Percentiles rank a stretch among this genome's conserved stretches.
phyloP scores from a whole-genome alignment of 2,329 filamentous ascomycete genomes.

The Neoscytalidium dimidiatum region DNA sequence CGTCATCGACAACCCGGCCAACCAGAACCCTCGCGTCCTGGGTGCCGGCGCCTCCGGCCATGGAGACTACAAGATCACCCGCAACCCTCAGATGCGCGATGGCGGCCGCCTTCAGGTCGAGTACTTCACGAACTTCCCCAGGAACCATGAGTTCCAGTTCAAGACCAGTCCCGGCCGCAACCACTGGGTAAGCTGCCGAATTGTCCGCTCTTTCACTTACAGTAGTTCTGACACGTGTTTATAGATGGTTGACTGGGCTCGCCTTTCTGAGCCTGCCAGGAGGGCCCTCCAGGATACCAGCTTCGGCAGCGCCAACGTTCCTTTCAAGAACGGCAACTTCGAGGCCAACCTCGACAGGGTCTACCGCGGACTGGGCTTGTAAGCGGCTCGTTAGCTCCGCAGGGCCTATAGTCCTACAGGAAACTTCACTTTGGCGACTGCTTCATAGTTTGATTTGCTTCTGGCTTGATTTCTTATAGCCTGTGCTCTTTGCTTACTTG shows the following conservation, averaged over 20 bases:
- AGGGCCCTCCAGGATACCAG: constrained; percentile 40
- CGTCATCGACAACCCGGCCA: constrained; percentile 26
- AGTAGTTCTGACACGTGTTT: not conserved
- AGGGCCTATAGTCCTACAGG: too few species aligned
- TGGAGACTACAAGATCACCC: constrained; percentile 38
- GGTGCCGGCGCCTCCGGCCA: constrained; percentile 41
- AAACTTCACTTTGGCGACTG: too few species aligned
- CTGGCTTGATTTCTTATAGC: too few species aligned
- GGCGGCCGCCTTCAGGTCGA: constrained; percentile 32
- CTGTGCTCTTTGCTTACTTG: too few species aligned
- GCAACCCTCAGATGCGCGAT: constrained; percentile 23
- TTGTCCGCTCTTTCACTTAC: not conserved
- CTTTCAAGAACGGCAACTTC: constrained; percentile 39
- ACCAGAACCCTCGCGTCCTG: constrained; percentile 30
- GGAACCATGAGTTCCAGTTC: constrained; percentile 39
- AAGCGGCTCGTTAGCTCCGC: too few species aligned
- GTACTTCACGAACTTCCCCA: constrained; percentile 34
- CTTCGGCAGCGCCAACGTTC: constrained; percentile 46
- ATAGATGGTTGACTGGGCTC: constrained; percentile 47
- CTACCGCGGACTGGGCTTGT: not conserved
- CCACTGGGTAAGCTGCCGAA: not conserved
- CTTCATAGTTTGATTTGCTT: too few species aligned
- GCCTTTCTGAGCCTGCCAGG: constrained; percentile 36
- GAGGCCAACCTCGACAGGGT: not conserved
- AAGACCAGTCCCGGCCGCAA: not conserved